These are phyloP conservation scores for Debaryomyces udenii DNA, from an alignment of 1,139 yeast species.

Conservation along the genomic window DNA sequence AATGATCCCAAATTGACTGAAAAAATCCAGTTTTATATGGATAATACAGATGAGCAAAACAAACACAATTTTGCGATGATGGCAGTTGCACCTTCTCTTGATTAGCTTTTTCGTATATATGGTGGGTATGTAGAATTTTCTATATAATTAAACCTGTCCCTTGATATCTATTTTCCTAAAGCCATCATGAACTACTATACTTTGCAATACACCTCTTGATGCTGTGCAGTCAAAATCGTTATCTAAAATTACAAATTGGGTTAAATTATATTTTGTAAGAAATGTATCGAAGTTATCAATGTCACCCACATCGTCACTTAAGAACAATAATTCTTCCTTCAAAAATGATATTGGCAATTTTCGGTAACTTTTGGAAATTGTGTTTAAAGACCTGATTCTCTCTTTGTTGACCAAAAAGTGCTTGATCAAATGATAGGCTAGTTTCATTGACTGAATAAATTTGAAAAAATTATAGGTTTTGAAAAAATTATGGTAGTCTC, in stretches of 20 bases:
- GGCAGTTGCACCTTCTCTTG: constrained; percentile 63
- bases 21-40: constrained; percentile 68
- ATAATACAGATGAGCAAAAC: constrained; percentile 59
- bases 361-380: constrained; percentile 63
- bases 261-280: constrained; percentile 43
- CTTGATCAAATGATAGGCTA: constrained; percentile 34
- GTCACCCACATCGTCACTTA: constrained; percentile 15
- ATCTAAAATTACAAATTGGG: constrained; percentile 34
- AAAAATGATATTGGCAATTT: constrained; percentile 53
- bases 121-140: constrained; percentile 10
- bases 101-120: constrained; percentile 24
- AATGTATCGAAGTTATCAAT: constrained; percentile 30
- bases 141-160: constrained; percentile 66
- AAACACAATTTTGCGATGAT: constrained; percentile 66
- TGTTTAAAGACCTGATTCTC: constrained; percentile 60
- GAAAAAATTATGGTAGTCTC: constrained; percentile 61
- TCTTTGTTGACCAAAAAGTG: constrained; percentile 55
- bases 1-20: constrained; percentile 52
- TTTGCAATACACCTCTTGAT: constrained; percentile 50
- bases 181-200: constrained; percentile 42
- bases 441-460: constrained; percentile 18
- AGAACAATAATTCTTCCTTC: constrained; percentile 50
- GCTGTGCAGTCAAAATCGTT: constrained; percentile 45
- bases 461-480: constrained; percentile 33
- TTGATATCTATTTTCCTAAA: constrained; percentile 82